phyloP scores from a whole-genome alignment of 2,329 filamentous ascomycete genomes.

The Truncatella angustata region DNA sequence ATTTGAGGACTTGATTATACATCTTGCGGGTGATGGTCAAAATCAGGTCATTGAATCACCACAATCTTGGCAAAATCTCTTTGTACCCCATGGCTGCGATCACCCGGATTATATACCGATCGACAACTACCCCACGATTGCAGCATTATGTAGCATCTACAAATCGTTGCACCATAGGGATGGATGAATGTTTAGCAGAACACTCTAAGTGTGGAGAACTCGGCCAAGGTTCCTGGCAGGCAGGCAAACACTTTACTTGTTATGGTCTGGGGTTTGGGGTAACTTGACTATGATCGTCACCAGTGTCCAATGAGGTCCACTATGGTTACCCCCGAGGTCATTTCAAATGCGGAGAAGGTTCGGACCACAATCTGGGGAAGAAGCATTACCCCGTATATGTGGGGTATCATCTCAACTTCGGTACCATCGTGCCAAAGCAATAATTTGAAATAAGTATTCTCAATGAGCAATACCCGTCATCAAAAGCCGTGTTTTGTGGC shows the following conservation, averaged over 20 bases:
- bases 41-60: background rate
- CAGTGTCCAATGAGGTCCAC: background rate
- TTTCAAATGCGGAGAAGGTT: background rate
- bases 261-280: background rate
- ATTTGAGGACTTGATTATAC: background rate
- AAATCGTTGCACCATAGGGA: no score
- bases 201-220: background rate
- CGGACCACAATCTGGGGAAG: background rate
- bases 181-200: background rate
- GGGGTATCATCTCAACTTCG: no score
- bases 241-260: background rate
- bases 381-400: background rate
- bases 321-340: background rate
- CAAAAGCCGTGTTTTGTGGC: no score
- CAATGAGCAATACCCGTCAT: no score
- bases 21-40: background rate
- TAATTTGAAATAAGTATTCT: no score
- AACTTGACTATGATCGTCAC: background rate
- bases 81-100: background rate
- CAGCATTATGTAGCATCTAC: no score
- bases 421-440: no score
- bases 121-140: background rate
- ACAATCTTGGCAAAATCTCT: background rate
- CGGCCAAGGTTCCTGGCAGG: background rate
- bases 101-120: background rate